Evolutionary conservation across 345 rosid species (phyloP), one percentile per base, ranked within the genome.

Genomic region (Citrus medica): DNA sequence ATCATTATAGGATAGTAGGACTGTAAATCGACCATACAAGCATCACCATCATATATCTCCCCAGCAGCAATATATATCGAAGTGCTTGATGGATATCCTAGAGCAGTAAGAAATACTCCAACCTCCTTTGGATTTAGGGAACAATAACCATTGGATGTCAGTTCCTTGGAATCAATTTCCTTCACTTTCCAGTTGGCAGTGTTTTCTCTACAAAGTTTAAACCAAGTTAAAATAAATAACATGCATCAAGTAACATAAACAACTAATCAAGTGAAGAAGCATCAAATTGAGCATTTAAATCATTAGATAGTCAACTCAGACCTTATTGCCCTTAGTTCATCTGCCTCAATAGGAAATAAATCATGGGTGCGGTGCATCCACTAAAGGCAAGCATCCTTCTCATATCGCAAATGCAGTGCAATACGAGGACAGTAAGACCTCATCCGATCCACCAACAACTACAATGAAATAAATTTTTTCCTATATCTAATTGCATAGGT

Each of bases 351-450:
- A 71, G 86, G 74, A 37, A 94, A 88, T 78, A 93, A 86, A 84
- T 85, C 97, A 48, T 93, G 90, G 3, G 91, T 88, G 83, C 98
- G 93, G 91, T 89, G 83, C 99, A 95, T 67, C 98, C 97, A 21
- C 93, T 92, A 66, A 95, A 95, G 30, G 99, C 94, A 72, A 93
- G 89, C 94, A 95, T 90, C 98, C 86, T 92, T 95, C 90, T 93
- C 98, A 46, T 69, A 92, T 33, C 96, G 86, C 77, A 95, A 86
- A 85, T 93, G 96, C 37, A 93, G 88, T 22, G 96, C 90, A 2
- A 95, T 91, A 77, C 87, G 92, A 38, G 88, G 88, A 64, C 99
- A 97, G 67, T 86, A 87, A 73, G 92, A 87, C 93, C 94, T 92
- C 94, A 95, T 93, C 28, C 92, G 89, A 42, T 33, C 37, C 37